Evolutionary conservation across 1,284 basidiomycete species (phyloP), one percentile per base, ranked within the genome.

Genomic region (Trametes pubescens): DNA sequence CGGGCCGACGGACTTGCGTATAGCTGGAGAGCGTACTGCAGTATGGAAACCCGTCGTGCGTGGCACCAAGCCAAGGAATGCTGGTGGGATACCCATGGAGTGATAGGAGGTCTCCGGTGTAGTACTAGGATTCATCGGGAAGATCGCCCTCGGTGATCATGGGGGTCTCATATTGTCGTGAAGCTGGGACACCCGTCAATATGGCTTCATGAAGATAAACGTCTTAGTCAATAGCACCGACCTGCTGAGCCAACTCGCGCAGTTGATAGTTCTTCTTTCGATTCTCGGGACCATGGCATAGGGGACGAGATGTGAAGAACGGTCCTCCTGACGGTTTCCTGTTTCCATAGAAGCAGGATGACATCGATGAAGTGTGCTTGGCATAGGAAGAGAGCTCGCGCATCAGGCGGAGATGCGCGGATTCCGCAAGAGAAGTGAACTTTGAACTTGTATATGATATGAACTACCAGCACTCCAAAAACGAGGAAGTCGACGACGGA

Each of bases 21-120:
- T 66, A 64, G 18, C 26, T 56, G 8, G 56, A 49, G 7, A 64
- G 56, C 0, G 55, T 59, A 11, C 38, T 11, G 47, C 51, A 61
- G 48, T 61, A 56, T 0, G 65, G 61, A 21, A 61, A 59, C 7
- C 55, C 59, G 37, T 64, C 62, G 26, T 66, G 62, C 1, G 5
- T 3, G 26, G 54, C 22, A 1, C 54, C 61, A 16, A 62, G 24
- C 60, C 61, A 62, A 9, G 65, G 65, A 14, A 65, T 51, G 29
- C 60, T 61, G 18, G 59, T 14, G 1, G 57, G 64, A 2, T 18
- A 22, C 1, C 64, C 64, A 14, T 48, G 51, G 2, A 35, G 3
- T 11, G 24, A 4, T 44, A 26, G 56, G 6, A 11, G 16, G 22
- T 9, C 2, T 26, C 24, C n/a, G 32, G n/a, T 9, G 21, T 4